Conservation (phyloP, 2,329 filamentous ascomycete genomes). For the Gaeumannomyces sp. region DNA sequence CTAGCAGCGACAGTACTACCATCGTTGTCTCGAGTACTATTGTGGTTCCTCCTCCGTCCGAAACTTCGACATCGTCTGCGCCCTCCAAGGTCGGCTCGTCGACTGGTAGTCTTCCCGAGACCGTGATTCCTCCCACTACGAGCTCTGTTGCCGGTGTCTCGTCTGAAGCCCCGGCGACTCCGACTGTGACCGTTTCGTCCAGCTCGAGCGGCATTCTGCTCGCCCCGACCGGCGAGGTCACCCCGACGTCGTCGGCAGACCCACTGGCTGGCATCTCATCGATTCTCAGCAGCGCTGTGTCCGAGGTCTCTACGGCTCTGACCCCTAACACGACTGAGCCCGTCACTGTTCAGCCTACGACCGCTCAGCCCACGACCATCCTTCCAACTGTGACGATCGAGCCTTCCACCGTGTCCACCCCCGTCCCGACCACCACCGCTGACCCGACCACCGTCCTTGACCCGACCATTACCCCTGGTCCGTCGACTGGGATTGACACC, state of each 20-base stretch:
- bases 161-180: conserved; percentile 5
- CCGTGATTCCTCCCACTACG: conserved; percentile 4
- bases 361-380: conserved; percentile 11
- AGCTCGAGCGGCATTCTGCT: conserved; percentile 20
- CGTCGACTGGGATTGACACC: neutral
- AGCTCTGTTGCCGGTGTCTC: neutral
- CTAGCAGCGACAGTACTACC: conserved; percentile 20
- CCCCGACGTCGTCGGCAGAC: conserved; percentile 9
- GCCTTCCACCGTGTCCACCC: neutral
- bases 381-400: neutral
- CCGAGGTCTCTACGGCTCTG: conserved; percentile 14
- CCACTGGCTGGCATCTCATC: conserved; percentile 12
- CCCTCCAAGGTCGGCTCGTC: conserved; percentile 3
- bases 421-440: neutral
- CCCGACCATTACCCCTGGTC: neutral
- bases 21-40: conserved; percentile 23
- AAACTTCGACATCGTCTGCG: conserved; percentile 4
- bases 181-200: conserved; percentile 9
- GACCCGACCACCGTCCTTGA: neutral
- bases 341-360: conserved; percentile 5
- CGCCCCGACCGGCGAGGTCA: conserved; percentile 27
- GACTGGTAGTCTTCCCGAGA: conserved; percentile 10
- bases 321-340: conserved; percentile 14
- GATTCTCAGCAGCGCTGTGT: conserved; percentile 17
- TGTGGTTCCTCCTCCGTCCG: conserved; percentile 16